Evolutionary conservation across 139 green algal species (phyloP).

Genomic region (Desmodesmus armatus): DNA sequence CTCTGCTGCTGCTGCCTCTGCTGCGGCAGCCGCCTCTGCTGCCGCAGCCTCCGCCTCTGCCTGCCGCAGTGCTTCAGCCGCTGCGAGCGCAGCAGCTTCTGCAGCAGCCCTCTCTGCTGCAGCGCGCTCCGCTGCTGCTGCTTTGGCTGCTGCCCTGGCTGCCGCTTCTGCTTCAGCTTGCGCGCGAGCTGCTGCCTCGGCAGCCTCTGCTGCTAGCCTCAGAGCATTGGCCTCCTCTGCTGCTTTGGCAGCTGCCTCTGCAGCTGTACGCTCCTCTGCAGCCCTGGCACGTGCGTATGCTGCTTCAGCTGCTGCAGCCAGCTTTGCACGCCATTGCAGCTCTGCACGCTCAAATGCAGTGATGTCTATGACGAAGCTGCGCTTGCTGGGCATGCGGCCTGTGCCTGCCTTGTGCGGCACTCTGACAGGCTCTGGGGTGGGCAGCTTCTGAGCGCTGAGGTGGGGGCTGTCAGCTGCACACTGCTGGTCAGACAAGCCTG

Average conservation of each 20-base stretch:
- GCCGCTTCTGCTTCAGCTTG: slow-evolving; percentile 6
- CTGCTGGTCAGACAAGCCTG: too few species aligned
- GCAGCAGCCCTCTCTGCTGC: not conserved
- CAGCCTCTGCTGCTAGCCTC: too few species aligned
- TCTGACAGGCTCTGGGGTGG: not conserved
- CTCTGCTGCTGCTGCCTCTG: not conserved
- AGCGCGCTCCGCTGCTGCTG: not conserved
- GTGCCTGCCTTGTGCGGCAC: not conserved
- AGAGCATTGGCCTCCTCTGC: not conserved
- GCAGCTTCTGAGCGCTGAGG: not conserved
- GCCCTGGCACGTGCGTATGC: not conserved
- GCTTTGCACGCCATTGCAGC: not conserved
- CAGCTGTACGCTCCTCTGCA: slow-evolving; percentile 8
- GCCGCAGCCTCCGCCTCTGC: not conserved
- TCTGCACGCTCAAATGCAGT: not conserved
- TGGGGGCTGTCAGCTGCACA: not conserved
- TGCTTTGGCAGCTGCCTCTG: not conserved
- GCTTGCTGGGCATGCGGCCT: not conserved
- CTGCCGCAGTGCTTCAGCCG: not conserved
- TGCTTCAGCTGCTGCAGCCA: slow-evolving; percentile 13
- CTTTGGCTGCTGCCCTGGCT: slow-evolving; percentile 1
- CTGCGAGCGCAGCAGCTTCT: not conserved
- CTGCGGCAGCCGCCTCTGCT: not conserved
- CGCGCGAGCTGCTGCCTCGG: not conserved
- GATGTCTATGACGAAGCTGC: not conserved